Conservation (phyloP, 176 grass and related monocot genomes). For the Poa pratensis region DNA sequence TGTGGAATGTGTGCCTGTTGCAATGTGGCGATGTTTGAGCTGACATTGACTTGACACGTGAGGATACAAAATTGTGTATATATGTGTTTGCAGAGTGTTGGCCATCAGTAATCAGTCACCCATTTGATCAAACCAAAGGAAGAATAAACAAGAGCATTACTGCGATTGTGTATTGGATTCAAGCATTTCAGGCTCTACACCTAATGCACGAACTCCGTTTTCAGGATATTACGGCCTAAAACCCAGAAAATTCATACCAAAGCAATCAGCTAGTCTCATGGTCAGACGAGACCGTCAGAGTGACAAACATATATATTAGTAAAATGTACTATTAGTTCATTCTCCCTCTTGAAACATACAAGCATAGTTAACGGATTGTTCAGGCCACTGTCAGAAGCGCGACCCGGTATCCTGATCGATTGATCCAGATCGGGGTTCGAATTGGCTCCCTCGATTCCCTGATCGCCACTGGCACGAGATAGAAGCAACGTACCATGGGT, state of each 20-base stretch:
- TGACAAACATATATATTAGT: neutral
- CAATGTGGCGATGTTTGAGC: slow-evolving; percentile 30
- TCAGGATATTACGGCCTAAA: neutral
- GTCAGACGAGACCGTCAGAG: neutral
- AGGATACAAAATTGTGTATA: neutral
- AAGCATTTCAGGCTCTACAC: slow-evolving; percentile 18
- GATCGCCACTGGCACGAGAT: neutral
- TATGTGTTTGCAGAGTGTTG: neutral
- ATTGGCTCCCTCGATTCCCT: neutral
- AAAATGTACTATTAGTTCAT: neutral
- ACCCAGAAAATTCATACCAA: neutral
- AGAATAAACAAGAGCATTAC: neutral
- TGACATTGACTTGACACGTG: neutral
- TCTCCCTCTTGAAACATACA: neutral
- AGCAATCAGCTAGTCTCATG: neutral
- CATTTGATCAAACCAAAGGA: neutral
- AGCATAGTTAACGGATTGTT: neutral
- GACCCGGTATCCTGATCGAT: neutral
- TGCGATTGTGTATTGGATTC: neutral
- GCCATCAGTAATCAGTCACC: neutral
- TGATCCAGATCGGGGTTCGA: slow-evolving; percentile 22
- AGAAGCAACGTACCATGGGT: slow-evolving; percentile 17
- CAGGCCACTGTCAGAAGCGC: neutral
- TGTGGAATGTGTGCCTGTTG: neutral
- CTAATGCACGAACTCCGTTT: neutral